These are phyloP conservation scores for Rachicladosporium sp. DNA, from an alignment of 2,329 filamentous ascomycete genomes.

Conservation along the genomic window DNA sequence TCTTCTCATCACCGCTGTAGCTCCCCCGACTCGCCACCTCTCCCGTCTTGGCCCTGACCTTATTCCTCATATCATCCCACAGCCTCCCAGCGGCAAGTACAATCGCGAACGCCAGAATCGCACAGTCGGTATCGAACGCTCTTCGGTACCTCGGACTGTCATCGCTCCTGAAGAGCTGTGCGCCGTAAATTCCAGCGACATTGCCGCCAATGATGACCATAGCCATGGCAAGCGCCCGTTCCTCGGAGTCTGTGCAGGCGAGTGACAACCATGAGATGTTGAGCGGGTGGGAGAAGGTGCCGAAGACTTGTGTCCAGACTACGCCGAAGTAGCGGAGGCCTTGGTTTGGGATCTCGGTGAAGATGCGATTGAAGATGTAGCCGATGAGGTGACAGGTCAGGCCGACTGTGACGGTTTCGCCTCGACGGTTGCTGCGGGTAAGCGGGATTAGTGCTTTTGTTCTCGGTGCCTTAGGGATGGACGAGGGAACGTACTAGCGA, in stretches of 20 bases:
- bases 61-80: too few species aligned
- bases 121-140: constrained; percentile 37
- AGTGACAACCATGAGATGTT: constrained; percentile 51
- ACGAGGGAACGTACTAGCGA: constrained; percentile 30
- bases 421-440: constrained; percentile 31
- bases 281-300: constrained; percentile 43
- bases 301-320: constrained; percentile 44
- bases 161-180: constrained; percentile 45
- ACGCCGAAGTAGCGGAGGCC: constrained; percentile 42
- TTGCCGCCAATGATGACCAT: constrained; percentile 51
- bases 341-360: constrained; percentile 33
- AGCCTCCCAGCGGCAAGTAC: constrained; percentile 19
- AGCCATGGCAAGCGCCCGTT: constrained; percentile 48
- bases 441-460: too few species aligned
- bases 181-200: constrained; percentile 48
- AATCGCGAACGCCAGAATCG: constrained; percentile 33
- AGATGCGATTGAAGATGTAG: constrained; percentile 43
- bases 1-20: too few species aligned
- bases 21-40: too few species aligned
- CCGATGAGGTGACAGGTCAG: constrained; percentile 37
- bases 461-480: too few species aligned
- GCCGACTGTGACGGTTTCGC: constrained; percentile 41
- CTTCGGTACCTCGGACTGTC: constrained; percentile 41
- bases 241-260: constrained; percentile 43
- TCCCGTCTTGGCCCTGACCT: too few species aligned